phyloP scores from a whole-genome alignment of 345 rosid species.

The Moricandia arvensis region DNA sequence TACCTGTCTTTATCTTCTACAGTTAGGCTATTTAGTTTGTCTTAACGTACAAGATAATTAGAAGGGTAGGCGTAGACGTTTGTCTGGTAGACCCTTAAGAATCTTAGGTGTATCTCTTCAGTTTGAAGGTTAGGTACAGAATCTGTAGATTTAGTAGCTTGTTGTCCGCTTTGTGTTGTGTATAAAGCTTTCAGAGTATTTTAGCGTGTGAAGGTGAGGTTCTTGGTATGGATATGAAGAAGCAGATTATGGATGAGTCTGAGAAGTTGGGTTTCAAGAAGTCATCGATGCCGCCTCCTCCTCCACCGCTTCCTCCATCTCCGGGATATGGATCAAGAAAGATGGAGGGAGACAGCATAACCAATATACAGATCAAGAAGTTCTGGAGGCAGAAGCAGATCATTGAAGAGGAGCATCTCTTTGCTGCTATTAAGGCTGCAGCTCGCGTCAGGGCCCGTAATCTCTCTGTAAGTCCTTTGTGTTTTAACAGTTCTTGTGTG shows the following conservation, averaged over 20 bases:
- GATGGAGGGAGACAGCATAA: constrained; percentile 47
- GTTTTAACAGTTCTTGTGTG: constrained; percentile 7
- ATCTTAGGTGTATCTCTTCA: constrained; percentile 31
- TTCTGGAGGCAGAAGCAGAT: constrained; percentile 75
- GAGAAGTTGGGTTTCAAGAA: constrained; percentile 28
- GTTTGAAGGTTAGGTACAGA: constrained; percentile 64
- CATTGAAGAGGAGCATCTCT: constrained; percentile 80
- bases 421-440: constrained; percentile 87
- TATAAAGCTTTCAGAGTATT: constrained; percentile 5
- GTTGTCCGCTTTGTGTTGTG: constrained; percentile 7
- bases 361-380: constrained; percentile 73
- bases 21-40: constrained; percentile 19
- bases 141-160: constrained; percentile 36
- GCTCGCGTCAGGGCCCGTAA: constrained; percentile 72
- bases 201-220: constrained; percentile 7
- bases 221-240: constrained; percentile 37
- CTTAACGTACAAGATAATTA: constrained; percentile 33
- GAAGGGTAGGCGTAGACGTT: constrained; percentile 29
- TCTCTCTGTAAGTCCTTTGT: constrained; percentile 56
- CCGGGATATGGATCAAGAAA: constrained; percentile 45
- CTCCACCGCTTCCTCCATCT: constrained; percentile 56
- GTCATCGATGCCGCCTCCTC: constrained; percentile 28
- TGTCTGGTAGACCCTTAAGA: constrained; percentile 29
- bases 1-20: constrained; percentile 35
- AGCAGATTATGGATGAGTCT: constrained; percentile 40